Percentiles rank a stretch among this genome's conserved stretches.
These are phyloP conservation scores for Sporisorium iseilematis-ciliati DNA, from an alignment of 1,284 basidiomycete genomes.

Conservation along the genomic window DNA sequence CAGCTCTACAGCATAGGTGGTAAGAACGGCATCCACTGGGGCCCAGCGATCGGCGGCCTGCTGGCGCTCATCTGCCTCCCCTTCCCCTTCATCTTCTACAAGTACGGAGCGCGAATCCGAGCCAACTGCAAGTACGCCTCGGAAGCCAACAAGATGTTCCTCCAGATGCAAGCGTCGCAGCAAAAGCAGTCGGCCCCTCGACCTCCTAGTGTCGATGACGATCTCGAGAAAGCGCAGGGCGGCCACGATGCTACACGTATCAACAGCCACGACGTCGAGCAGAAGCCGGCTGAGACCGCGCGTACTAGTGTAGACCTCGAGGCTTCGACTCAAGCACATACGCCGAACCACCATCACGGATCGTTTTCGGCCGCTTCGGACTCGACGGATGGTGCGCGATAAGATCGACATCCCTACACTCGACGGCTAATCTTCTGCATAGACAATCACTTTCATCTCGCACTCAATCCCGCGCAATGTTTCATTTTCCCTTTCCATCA, in stretches of 20 bases:
- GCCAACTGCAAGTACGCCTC: conserved; percentile 70
- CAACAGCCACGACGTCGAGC: conserved; percentile 10
- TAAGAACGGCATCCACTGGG: conserved; percentile 79
- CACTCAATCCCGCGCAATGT: too few species aligned
- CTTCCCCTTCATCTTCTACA: conserved; percentile 74
- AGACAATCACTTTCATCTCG: not conserved
- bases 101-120: conserved; percentile 72
- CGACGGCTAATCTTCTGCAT: not conserved
- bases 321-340: conserved; percentile 16
- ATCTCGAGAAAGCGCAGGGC: conserved; percentile 22
- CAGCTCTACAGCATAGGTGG: conserved; percentile 72
- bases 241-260: conserved; percentile 12
- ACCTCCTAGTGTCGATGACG: conserved; percentile 13
- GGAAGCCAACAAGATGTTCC: conserved; percentile 40
- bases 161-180: conserved; percentile 35
- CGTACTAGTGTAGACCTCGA: conserved; percentile 2
- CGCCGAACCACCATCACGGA: conserved; percentile 4
- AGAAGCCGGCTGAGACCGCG: conserved; percentile 9
- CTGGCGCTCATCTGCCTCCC: conserved; percentile 79
- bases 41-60: conserved; percentile 80
- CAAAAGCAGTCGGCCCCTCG: not conserved
- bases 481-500: too few species aligned
- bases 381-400: not conserved
- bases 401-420: too few species aligned
- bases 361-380: conserved; percentile 6